Base-by-base conservation (phyloP, 805 yeast species). In the Tetrapisispora arboricola region DNA sequence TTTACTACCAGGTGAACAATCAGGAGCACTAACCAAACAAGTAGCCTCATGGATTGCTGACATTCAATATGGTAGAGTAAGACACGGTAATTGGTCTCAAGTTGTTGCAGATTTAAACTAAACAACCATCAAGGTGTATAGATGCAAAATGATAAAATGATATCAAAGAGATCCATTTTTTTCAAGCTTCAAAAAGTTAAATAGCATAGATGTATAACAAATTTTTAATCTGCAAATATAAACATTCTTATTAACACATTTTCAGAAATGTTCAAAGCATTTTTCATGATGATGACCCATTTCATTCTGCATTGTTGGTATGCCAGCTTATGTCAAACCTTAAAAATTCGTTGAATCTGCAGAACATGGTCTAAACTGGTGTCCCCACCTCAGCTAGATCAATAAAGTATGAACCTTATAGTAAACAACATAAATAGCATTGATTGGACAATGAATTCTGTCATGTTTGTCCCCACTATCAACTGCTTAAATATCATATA, bases 1-100 rank as follows among this genome's bases (percentile, higher is more conserved):
- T 44, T 64, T 84, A 48, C 73, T 78, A 44, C 76, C 72, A 43
- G 95, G 94, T 46, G 77, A 81, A 61, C 80, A 86, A 59, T 67
- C 71, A 32, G 95, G 95, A 57, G 76, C 72, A 44, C 67, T 88
- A 55, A 85, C 97, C 37, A 76, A 75, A 56, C 68, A 75, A 48
- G 72, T 90, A 44, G 81, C 84, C 42, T 66, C 76, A 44, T 90
- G 96, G 96, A 83, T 90, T 53, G 75, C 75, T 46, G 80, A 79
- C 49, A 77, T 90, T 50, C 96, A 90, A 68, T 90, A 90, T 63
- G 97, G 97, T 53, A 75, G 71, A 44, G 80, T 69, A 43, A 78
- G 75, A 52, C 78, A 76, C 61, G 73, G 72, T 44, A 66, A 71
- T 43, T 76, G 72, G 72, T 54, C 64, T 33, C 54, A 54, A 38